Conservation (phyloP, 2,329 filamentous ascomycete genomes). For the Beauveria varroae region DNA sequence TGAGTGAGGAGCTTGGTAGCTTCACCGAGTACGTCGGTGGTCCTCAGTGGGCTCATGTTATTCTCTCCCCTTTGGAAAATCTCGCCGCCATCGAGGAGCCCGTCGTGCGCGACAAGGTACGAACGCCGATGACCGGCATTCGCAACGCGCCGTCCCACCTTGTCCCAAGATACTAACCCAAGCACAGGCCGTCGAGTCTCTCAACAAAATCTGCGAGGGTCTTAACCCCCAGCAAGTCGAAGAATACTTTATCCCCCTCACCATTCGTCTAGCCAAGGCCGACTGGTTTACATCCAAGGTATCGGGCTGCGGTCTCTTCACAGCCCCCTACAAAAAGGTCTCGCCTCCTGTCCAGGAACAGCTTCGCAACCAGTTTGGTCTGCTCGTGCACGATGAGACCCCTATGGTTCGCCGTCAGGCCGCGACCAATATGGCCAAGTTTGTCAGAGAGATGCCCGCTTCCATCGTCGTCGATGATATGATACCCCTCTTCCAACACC, state of each 20-base stretch:
- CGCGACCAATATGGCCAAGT: constrained; percentile 92
- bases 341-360: constrained; percentile 81
- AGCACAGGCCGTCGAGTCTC: constrained; percentile 83
- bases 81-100: constrained; percentile 97
- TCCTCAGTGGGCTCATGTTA: constrained; percentile 86
- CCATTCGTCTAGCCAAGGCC: constrained; percentile 92
- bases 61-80: constrained; percentile 95
- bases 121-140: constrained; percentile 15
- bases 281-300: constrained; percentile 99
- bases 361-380: constrained; percentile 83
- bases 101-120: constrained; percentile 93
- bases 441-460: constrained; percentile 93
- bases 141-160: neutral
- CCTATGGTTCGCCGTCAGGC: constrained; percentile 98
- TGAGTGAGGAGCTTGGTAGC: constrained; percentile 92
- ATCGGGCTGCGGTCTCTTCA: constrained; percentile 92
- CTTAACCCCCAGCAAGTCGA: constrained; percentile 89
- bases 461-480: constrained; percentile 94
- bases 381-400: constrained; percentile 94
- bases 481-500: constrained; percentile 97
- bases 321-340: constrained; percentile 86
- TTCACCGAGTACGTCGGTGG: constrained; percentile 98
- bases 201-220: constrained; percentile 97
- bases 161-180: neutral
- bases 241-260: constrained; percentile 94